Evolutionary conservation across 495 filamentous ascomycete species (phyloP).

Genomic region (Lophiostoma macrostomum): DNA sequence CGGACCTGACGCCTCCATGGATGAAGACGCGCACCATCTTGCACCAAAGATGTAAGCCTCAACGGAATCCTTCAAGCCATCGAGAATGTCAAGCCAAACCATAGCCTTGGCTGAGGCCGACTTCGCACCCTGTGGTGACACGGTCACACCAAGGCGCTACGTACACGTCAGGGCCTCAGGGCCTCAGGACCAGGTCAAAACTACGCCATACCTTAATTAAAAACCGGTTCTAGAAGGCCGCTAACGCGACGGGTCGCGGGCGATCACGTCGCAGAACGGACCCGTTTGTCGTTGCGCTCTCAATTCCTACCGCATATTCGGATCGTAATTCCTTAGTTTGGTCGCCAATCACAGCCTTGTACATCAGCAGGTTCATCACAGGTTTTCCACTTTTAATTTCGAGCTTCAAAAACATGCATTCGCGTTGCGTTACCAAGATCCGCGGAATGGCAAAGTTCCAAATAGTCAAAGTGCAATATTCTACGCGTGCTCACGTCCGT

Average conservation of each 20-base stretch:
- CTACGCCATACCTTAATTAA: slow-evolving; percentile 11
- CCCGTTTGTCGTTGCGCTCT: not conserved
- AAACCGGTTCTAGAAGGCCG: slow-evolving; percentile 26
- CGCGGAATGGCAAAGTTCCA: not conserved
- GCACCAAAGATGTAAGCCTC: slow-evolving; percentile 21
- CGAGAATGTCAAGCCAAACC: too few species aligned
- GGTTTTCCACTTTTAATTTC: slow-evolving; percentile 14
- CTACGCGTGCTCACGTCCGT: slow-evolving; percentile 26
- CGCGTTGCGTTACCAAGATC: not conserved
- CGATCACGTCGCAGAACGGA: slow-evolving; percentile 2
- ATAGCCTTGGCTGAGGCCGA: too few species aligned
- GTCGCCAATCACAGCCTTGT: not conserved
- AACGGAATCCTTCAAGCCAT: slow-evolving; percentile 13
- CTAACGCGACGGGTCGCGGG: slow-evolving; percentile 19
- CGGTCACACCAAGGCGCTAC: not conserved
- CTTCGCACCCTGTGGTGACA: not conserved
- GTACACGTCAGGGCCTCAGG: not conserved
- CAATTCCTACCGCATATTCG: slow-evolving; percentile 6
- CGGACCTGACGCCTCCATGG: slow-evolving; percentile 17
- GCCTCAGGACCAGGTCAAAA: not conserved
- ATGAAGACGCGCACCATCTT: slow-evolving; percentile 2
- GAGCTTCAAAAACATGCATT: not conserved
- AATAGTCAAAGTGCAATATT: slow-evolving; percentile 10
- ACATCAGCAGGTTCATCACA: not conserved
- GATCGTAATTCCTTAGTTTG: slow-evolving; percentile 4